phyloP scores from a whole-genome alignment of 768 basidiomycete species.

The Lactarius pseudohatsudake region DNA sequence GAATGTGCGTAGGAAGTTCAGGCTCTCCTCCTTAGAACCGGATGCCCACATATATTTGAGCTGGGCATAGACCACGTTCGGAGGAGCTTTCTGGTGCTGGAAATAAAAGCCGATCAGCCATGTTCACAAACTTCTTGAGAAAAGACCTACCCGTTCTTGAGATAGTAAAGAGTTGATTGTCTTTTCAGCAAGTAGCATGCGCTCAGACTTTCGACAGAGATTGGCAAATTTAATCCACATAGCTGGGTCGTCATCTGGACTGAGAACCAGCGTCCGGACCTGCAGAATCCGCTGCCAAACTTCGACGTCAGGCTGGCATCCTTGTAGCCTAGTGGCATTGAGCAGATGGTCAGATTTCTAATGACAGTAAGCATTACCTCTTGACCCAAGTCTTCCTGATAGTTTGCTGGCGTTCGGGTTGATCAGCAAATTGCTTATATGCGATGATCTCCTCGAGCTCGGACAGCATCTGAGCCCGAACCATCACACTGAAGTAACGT shows the following conservation, averaged over 20 bases:
- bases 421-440: constrained; percentile 93
- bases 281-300: constrained; percentile 98
- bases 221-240: constrained; percentile 99
- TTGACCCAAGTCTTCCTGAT: constrained; percentile 98
- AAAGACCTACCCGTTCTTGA: constrained; percentile 56
- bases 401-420: constrained; percentile 85
- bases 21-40: constrained; percentile 71
- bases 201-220: constrained; percentile 90
- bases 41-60: constrained; percentile 95
- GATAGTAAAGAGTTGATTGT: constrained; percentile 90
- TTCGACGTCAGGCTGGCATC: constrained; percentile 97
- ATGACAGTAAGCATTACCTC: constrained; percentile 51
- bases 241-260: constrained; percentile 88
- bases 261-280: constrained; percentile 90
- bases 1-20: constrained; percentile 82
- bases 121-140: constrained; percentile 8
- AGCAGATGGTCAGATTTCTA: not conserved
- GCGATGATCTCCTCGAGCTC: constrained; percentile 97
- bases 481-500: constrained; percentile 67
- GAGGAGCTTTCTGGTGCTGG: constrained; percentile 72
- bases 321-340: constrained; percentile 65
- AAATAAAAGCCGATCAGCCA: not conserved
- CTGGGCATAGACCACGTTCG: constrained; percentile 94
- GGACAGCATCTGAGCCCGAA: constrained; percentile 97
- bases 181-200: constrained; percentile 95